Base-by-base conservation (phyloP, 768 basidiomycete genomes). In the Leucocoprinus sp. region DNA sequence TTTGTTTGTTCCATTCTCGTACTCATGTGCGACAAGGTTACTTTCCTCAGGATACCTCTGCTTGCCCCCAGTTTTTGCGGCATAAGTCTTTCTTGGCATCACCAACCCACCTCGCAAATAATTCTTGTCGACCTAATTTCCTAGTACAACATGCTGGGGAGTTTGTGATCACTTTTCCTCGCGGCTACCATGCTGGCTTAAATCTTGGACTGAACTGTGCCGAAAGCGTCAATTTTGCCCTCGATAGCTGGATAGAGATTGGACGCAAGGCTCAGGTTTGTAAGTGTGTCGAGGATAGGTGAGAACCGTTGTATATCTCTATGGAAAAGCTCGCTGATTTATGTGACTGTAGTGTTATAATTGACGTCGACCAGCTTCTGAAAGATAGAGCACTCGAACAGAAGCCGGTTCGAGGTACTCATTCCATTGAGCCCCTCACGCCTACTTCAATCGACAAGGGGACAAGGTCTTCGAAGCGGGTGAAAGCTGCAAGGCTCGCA, bases 31-130 rank as follows among this genome's bases (percentile, higher is more conserved):
- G 5, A 15, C 27, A 34, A 92, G 92, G 82, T 42, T 85, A 90
- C 57, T 99, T 99, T 59, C 91, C 93, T 0, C 80, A 80, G 49
- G 93, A 93, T 50, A 83, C 79, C 0, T 78, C 82, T 2, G 68
- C 77, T 46, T 99, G 96, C 60, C 79, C 85, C 1, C 91, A 99
- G 59, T 99, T 97, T 64, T 71, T 99, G 45, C 81, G 96, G 2
- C 96, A 99, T 67, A 99, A 99, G 61, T 87, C 91, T 0, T 98
- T 91, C 64, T 76, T 95, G 29, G 92, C 86, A 2, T 96, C 93
- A 1, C 96, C 96, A 0, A 81, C 75, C 5, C 67, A 82, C 3
- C 76, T 99, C 0, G 78, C 87, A 0, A 80, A 88, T 54, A 78
- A 82, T 0, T 80, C 87, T 2, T 90, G 85, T 52, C 63, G 70